These are phyloP conservation scores for Vaccinium myrtillus DNA, from an alignment of 148 eudicot genomes.

Conservation along the genomic window DNA sequence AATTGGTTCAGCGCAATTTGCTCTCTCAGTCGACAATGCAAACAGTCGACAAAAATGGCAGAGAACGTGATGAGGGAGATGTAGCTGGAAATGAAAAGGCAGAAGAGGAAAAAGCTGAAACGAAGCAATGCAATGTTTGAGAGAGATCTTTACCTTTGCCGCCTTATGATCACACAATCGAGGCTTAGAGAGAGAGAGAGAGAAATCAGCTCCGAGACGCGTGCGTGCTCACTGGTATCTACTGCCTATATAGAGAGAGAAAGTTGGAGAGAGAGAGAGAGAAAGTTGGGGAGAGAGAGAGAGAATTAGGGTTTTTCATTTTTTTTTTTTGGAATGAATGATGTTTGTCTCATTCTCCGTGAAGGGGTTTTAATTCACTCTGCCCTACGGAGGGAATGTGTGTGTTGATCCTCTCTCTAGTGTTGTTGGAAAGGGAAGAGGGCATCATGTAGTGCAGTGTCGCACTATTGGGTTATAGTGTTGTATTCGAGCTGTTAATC, in stretches of 20 bases:
- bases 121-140: background rate
- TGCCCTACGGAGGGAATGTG: background rate
- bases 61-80: background rate
- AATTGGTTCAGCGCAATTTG: background rate
- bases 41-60: background rate
- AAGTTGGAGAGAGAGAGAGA: background rate
- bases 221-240: conserved; percentile 7
- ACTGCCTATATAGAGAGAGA: background rate
- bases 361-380: background rate
- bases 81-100: conserved; percentile 15
- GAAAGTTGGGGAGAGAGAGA: conserved; percentile 17
- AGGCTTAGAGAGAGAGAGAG: background rate
- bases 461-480: too few species aligned
- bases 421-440: background rate
- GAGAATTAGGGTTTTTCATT: background rate
- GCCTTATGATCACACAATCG: conserved; percentile 8
- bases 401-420: background rate
- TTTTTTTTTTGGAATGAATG: background rate
- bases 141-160: background rate
- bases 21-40: background rate
- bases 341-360: conserved; percentile 11
- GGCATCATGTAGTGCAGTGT: too few species aligned
- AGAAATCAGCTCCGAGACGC: conserved; percentile 19
- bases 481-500: too few species aligned
- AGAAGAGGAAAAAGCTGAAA: conserved; percentile 13